Conservation (phyloP, 768 basidiomycete species). For the Galerina marginata region DNA sequence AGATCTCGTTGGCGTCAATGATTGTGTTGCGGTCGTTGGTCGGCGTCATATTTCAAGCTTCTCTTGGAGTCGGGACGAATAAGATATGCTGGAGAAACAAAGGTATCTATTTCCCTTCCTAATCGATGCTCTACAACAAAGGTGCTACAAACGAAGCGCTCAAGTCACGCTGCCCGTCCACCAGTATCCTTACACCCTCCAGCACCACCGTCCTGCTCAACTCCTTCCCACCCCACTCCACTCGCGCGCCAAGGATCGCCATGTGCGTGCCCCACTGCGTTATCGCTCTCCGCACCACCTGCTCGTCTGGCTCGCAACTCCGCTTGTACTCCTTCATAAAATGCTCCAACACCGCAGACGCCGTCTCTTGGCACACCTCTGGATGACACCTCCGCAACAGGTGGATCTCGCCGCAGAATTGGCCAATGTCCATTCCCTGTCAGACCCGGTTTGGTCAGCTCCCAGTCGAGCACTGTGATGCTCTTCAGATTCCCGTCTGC, state of each 20-base stretch:
- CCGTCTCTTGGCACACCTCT: constrained; percentile 36
- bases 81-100: too few relatives aligned
- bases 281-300: constrained; percentile 41
- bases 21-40: too few relatives aligned
- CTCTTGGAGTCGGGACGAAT: too few relatives aligned
- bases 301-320: constrained; percentile 26
- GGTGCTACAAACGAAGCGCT: constrained; percentile 33
- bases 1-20: too few relatives aligned
- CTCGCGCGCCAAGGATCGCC: constrained; percentile 53
- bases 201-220: constrained; percentile 52
- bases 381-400: constrained; percentile 54
- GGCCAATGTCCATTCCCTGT: constrained; percentile 65
- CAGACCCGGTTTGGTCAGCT: constrained; percentile 61
- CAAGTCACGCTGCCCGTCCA: constrained; percentile 35
- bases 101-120: too few relatives aligned
- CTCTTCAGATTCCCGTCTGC: constrained; percentile 40
- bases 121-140: constrained; percentile 7
- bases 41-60: too few relatives aligned
- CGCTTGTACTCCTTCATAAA: constrained; percentile 54
- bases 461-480: constrained; percentile 69
- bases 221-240: constrained; percentile 55
- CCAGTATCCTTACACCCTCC: constrained; percentile 53
- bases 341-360: constrained; percentile 40
- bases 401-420: constrained; percentile 66
- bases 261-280: constrained; percentile 62